Percentiles rank a stretch among this genome's conserved stretches.
Conservation (phyloP, 208 protist species). For the Crithidia brevicula region DNA sequence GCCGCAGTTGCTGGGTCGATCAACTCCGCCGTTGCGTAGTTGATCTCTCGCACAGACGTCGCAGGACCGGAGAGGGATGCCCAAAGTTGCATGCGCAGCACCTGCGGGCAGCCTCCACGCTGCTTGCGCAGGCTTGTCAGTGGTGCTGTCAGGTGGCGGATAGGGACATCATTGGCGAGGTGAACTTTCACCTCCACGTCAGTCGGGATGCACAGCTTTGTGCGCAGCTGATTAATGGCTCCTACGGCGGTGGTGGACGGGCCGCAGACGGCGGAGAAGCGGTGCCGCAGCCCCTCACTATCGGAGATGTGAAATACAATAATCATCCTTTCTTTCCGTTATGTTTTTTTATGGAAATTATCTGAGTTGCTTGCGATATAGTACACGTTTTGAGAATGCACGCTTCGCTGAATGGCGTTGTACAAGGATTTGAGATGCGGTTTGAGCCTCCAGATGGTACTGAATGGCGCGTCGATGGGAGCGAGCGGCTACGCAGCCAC, state of each 20-base stretch:
- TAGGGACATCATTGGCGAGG: conserved; percentile 41
- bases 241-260: conserved; percentile 47
- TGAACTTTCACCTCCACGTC: conserved; percentile 40
- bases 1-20: conserved; percentile 2
- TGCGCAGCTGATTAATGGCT: conserved; percentile 40
- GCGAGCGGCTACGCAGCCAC: too few species aligned
- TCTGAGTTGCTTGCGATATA: too few species aligned
- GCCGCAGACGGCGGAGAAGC: conserved; percentile 29
- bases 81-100: conserved; percentile 39
- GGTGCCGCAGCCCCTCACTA: conserved; percentile 13
- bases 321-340: conserved; percentile 34
- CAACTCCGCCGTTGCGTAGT: conserved; percentile 32
- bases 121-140: conserved; percentile 55
- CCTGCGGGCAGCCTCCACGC: conserved; percentile 35
- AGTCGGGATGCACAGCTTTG: conserved; percentile 35
- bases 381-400: too few species aligned
- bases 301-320: conserved; percentile 42
- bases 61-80: conserved; percentile 27
- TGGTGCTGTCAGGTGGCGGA: conserved; percentile 43
- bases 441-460: too few species aligned
- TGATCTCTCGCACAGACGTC: conserved; percentile 21
- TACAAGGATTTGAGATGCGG: too few species aligned
- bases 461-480: too few species aligned
- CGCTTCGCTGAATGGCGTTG: too few species aligned
- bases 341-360: background rate